Base-by-base conservation (phyloP, 768 basidiomycete genomes). In the Lactarius hengduanensis region DNA sequence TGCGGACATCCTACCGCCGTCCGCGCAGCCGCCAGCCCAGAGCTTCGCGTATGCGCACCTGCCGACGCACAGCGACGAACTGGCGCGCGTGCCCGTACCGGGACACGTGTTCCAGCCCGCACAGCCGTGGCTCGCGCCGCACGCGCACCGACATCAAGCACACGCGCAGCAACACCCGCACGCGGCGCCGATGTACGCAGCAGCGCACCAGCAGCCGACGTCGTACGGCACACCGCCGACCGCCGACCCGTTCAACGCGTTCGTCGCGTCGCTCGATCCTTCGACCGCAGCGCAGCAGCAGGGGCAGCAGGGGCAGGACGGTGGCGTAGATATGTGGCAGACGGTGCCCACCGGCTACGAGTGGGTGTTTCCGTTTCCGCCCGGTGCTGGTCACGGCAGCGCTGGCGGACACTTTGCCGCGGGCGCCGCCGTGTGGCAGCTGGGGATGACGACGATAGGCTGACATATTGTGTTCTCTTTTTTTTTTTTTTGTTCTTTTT, bases 341-440 rank as follows among this genome's bases (percentile, higher is more conserved):
- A 63, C 61, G 47, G 59, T 69, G 41, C 69, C 69, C 13, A 59
- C 67, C 32, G 61, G 69, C 22, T 70, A 69, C 61, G 68, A 69
- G 69, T 70, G 40, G 61, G 69, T 69, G 28, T 59, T 59, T 59
- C 62, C 62, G 34, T 67, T 67, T 26, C 3, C 32, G 9, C 16
- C 45, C 13, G 40, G 65, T 56, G 45, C 56, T 16, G 56, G 60
- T 34, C 64, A 28, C 45, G 28, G 47, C 11, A 26, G 47, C 47
- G 47, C 45, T 22, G 45, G 45, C 45, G 45, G 36, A 38, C 36
- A 38, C 36, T 38, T 38, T 38, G 36, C 36, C 36, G 36, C 36
- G 36, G 36, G 36, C 36, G 36, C 36, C 36, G 36, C 47, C 47
- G n/a, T 50, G 47, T 22, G 47, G 47, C 22, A 22, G 47, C 47